Percentiles rank a stretch among this genome's conserved stretches.
These are phyloP conservation scores for Volvox reticuliferus DNA, from an alignment of 139 green algal species.

Conservation along the genomic window DNA sequence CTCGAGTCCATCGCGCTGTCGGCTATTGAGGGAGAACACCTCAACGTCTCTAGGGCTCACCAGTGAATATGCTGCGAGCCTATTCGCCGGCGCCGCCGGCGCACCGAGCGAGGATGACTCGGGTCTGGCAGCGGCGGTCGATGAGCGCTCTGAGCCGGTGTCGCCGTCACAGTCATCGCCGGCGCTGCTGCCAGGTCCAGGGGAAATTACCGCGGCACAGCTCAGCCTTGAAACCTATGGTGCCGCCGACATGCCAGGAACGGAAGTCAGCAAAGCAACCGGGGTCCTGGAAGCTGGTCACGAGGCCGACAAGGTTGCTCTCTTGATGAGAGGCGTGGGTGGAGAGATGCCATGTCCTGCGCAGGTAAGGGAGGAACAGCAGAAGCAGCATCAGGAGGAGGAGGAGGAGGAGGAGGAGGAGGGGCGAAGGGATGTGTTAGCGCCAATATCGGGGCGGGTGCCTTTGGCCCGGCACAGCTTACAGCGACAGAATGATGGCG, in stretches of 20 bases:
- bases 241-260: too few species aligned
- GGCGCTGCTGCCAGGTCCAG: not conserved
- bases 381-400: not conserved
- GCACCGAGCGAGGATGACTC: constrained; percentile 27
- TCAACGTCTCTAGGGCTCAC: not conserved
- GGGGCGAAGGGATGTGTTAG: not conserved
- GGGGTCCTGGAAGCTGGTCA: too few species aligned
- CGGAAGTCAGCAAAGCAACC: too few species aligned
- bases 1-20: not conserved
- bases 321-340: too few species aligned
- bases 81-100: not conserved
- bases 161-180: not conserved
- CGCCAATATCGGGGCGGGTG: not conserved
- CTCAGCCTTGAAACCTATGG: too few species aligned
- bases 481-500: not conserved
- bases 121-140: not conserved
- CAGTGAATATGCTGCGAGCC: not conserved
- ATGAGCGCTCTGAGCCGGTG: not conserved
- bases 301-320: too few species aligned
- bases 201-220: too few species aligned
- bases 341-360: too few species aligned
- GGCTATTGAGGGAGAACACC: not conserved
- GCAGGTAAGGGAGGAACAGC: too few species aligned
- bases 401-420: not conserved
- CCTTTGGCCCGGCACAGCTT: not conserved